A percentile compares a stretch with the other conserved stretches of the same genome.
These are phyloP conservation scores for Scytalidium lignicola DNA, from an alignment of 2,329 filamentous ascomycete species.

Conservation along the genomic window DNA sequence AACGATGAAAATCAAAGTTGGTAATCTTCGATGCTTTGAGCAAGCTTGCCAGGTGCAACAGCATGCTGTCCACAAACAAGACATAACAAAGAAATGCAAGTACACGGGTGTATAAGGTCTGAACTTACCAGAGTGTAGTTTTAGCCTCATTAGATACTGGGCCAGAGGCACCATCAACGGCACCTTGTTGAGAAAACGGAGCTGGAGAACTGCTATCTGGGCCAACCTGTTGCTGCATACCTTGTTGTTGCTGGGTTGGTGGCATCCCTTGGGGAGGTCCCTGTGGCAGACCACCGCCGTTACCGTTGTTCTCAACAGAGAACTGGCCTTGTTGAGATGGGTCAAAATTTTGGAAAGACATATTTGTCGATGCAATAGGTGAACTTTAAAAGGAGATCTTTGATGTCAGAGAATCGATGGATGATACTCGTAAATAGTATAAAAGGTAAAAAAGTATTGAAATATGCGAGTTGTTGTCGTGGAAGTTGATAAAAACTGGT, in stretches of 20 bases:
- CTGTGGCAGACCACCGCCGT: constrained; percentile 33
- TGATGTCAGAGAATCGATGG: not conserved
- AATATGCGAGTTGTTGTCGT: not conserved
- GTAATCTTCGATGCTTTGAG: too few species aligned
- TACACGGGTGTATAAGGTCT: not conserved
- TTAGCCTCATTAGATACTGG: constrained; percentile 45
- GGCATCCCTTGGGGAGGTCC: constrained; percentile 44
- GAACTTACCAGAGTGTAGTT: constrained; percentile 49
- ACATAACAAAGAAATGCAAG: not conserved
- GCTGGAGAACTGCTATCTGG: constrained; percentile 55
- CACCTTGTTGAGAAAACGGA: constrained; percentile 40
- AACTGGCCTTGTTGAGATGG: constrained; percentile 54
- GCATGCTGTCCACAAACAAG: not conserved
- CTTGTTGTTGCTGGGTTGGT: constrained; percentile 24
- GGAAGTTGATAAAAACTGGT: not conserved
- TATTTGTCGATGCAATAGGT: constrained; percentile 30
- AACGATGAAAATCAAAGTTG: too few species aligned
- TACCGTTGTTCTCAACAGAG: constrained; percentile 42
- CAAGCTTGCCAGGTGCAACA: too few species aligned
- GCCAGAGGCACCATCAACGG: constrained; percentile 24
- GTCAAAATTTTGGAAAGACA: constrained; percentile 65
- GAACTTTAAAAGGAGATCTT: constrained; percentile 5
- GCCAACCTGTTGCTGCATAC: constrained; percentile 45
- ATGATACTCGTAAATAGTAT: constrained; percentile 1
- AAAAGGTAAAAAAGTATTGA: not conserved